A percentile compares a stretch with the other conserved stretches of the same genome.
These are phyloP conservation scores for Lentinula detonsa DNA, from an alignment of 768 basidiomycete genomes.

Conservation along the genomic window DNA sequence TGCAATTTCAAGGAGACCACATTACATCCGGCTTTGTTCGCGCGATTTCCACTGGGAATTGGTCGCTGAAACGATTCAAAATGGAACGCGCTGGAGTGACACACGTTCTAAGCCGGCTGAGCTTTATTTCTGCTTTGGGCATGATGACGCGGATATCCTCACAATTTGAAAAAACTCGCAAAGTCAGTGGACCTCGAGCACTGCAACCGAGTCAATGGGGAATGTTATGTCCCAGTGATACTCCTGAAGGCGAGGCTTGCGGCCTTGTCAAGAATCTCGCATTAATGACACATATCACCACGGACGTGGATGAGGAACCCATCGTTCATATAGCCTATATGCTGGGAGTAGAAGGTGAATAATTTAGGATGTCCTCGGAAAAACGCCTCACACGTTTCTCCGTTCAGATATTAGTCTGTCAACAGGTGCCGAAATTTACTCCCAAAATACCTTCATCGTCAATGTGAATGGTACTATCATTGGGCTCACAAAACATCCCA, in stretches of 20 bases:
- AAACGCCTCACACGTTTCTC: constrained; percentile 8
- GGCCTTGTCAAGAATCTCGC: constrained; percentile 98
- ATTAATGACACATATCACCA: constrained; percentile 99
- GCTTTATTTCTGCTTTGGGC: constrained; percentile 94
- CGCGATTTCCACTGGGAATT: constrained; percentile 98
- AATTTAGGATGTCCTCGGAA: constrained; percentile 3
- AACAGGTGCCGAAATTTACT: constrained; percentile 95
- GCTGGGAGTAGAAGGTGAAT: constrained; percentile 93
- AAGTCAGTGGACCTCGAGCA: constrained; percentile 96
- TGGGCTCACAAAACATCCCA: constrained; percentile 82
- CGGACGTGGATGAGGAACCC: constrained; percentile 95
- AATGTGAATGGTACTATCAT: constrained; percentile 97
- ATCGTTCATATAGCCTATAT: constrained; percentile 85
- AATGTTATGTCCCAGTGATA: constrained; percentile 96
- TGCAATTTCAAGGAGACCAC: constrained; percentile 95
- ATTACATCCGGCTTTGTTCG: constrained; percentile 95
- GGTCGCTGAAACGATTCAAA: constrained; percentile 98
- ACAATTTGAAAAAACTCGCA: constrained; percentile 98
- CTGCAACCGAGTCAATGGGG: constrained; percentile 99
- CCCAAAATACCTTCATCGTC: constrained; percentile 87
- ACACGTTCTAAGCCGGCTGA: constrained; percentile 91
- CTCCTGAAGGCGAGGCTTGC: constrained; percentile 99
- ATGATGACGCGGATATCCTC: constrained; percentile 99
- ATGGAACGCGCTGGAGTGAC: constrained; percentile 99
- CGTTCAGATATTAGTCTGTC: constrained; percentile 79